Conservation (phyloP, 352 stramenopile species). For the Phytopythium oedochilum region DNA sequence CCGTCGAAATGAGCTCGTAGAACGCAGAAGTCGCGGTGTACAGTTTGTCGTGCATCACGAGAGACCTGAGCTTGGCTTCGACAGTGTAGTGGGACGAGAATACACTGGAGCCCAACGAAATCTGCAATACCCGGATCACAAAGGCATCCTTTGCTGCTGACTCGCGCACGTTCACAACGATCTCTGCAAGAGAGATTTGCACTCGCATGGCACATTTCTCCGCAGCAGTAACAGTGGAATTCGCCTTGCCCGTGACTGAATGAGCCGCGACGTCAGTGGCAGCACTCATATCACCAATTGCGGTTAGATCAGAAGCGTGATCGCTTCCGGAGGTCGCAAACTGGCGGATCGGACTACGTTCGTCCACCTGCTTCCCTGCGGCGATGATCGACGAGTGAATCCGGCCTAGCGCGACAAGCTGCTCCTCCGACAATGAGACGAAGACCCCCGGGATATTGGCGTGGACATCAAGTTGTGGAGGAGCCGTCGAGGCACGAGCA, state of each 20-base stretch:
- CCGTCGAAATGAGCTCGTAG: constrained; percentile 66
- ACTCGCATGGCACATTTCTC: constrained; percentile 52
- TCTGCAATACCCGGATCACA: constrained; percentile 34
- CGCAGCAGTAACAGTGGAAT: background rate
- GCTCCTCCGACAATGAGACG: constrained; percentile 44
- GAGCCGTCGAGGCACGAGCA: background rate
- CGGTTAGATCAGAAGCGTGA: background rate
- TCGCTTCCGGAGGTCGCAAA: background rate
- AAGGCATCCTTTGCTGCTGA: constrained; percentile 45
- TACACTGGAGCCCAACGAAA: constrained; percentile 34
- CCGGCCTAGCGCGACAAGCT: constrained; percentile 39
- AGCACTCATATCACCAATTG: background rate
- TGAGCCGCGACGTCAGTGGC: background rate
- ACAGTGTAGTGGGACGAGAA: constrained; percentile 46
- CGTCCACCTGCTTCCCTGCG: background rate
- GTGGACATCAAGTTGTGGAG: constrained; percentile 23
- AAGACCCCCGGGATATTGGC: constrained; percentile 36
- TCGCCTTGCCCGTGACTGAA: too few relatives aligned
- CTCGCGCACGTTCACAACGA: constrained; percentile 54
- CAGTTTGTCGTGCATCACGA: constrained; percentile 71
- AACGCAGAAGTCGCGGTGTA: constrained; percentile 43
- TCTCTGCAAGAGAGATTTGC: constrained; percentile 40
- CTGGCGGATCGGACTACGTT: background rate
- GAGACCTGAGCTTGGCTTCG: constrained; percentile 41
- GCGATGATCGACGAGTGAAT: constrained; percentile 39